phyloP scores from a whole-genome alignment of 495 filamentous ascomycete genomes.

The Podospora conica region DNA sequence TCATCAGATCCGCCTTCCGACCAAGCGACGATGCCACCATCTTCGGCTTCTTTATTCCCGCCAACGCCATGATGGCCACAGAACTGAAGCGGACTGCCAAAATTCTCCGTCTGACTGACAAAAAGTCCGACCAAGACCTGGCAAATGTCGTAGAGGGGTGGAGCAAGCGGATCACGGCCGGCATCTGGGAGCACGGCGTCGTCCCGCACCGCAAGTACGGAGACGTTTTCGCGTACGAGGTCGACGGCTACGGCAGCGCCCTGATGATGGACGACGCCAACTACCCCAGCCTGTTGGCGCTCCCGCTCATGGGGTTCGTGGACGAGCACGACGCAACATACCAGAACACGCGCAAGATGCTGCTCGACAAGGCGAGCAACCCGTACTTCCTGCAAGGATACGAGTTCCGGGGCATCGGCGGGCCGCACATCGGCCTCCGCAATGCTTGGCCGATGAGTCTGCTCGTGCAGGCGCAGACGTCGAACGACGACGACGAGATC shows the following conservation, averaged over 20 bases:
- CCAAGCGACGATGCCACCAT: slow-evolving; percentile 98
- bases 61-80: slow-evolving; percentile 92
- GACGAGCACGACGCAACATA: slow-evolving; percentile 61
- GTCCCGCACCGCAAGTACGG: slow-evolving; percentile 79
- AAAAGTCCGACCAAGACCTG: slow-evolving; percentile 38
- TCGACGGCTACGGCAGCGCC: slow-evolving; percentile 87
- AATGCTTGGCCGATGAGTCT: slow-evolving; percentile 98
- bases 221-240: slow-evolving; percentile 90
- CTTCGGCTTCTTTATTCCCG: slow-evolving; percentile 90
- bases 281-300: slow-evolving; percentile 78
- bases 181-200: slow-evolving; percentile 84
- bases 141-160: slow-evolving; percentile 53
- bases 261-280: slow-evolving; percentile 98
- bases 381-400: slow-evolving; percentile 80
- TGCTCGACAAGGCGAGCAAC: slow-evolving; percentile 71
- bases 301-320: slow-evolving; percentile 85
- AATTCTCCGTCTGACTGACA: slow-evolving; percentile 55
- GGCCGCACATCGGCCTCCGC: slow-evolving; percentile 67
- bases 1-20: slow-evolving; percentile 87
- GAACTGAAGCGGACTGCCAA: slow-evolving; percentile 73
- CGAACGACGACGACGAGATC: slow-evolving; percentile 82
- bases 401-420: slow-evolving; percentile 85
- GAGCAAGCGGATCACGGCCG: slow-evolving; percentile 62
- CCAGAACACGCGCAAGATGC: slow-evolving; percentile 86
- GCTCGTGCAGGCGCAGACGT: slow-evolving; percentile 84